A percentile compares a stretch with the other conserved stretches of the same genome.
Conservation (phyloP, 2,329 filamentous ascomycete species). For the Colletotrichum tropicale region DNA sequence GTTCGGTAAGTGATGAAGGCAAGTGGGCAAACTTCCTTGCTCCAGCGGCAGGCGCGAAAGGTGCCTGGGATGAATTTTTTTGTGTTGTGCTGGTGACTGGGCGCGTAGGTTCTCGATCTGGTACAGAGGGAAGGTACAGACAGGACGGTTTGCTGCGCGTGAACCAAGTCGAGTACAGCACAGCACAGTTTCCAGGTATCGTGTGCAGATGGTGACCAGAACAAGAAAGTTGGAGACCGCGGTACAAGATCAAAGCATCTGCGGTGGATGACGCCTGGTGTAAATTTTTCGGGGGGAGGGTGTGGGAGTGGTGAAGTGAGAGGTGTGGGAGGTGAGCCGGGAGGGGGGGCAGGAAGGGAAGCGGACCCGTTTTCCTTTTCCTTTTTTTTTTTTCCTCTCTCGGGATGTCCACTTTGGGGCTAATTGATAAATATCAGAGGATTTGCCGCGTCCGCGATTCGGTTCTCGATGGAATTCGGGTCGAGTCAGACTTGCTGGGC, state of each 20-base stretch:
- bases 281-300: neutral
- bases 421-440: constrained; percentile 10
- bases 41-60: neutral
- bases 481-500: constrained; percentile 1
- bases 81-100: neutral
- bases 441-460: constrained; percentile 6
- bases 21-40: neutral
- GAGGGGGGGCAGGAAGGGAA: neutral
- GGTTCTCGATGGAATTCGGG: constrained; percentile 21
- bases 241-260: constrained; percentile 17
- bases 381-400: neutral
- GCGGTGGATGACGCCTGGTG: constrained; percentile 6
- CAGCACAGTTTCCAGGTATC: neutral
- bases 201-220: neutral
- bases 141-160: neutral
- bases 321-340: neutral
- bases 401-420: constrained; percentile 5
- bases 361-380: constrained; percentile 6
- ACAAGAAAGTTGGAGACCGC: constrained; percentile 19
- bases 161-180: neutral
- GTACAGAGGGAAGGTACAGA: neutral
- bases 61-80: neutral
- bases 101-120: neutral
- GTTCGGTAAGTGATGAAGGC: constrained; percentile 12
- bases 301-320: neutral